phyloP scores from a whole-genome alignment of 768 basidiomycete species.

The Panaeolus papilionaceus region DNA sequence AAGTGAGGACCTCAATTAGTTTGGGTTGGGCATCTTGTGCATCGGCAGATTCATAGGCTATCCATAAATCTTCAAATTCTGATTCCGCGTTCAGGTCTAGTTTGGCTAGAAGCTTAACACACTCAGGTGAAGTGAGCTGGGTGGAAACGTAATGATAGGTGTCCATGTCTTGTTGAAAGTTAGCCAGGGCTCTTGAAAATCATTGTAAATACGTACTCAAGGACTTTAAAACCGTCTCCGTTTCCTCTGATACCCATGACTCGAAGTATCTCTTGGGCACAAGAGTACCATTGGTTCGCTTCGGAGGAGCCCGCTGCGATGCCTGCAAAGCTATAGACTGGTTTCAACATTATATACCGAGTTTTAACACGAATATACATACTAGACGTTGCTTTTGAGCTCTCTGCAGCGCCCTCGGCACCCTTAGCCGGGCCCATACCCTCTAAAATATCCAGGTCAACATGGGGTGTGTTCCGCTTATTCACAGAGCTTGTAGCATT shows the following conservation, averaged over 20 bases:
- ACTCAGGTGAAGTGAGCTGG: slow-evolving; percentile 21
- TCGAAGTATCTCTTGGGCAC: slow-evolving; percentile 24
- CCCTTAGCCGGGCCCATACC: slow-evolving; percentile 15
- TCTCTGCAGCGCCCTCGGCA: slow-evolving; percentile 10
- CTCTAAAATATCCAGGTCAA: slow-evolving; percentile 27
- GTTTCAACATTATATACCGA: not conserved
- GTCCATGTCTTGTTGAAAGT: slow-evolving; percentile 21
- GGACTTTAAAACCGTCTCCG: slow-evolving; percentile 15
- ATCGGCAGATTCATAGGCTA: slow-evolving; percentile 28
- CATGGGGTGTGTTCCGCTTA: slow-evolving; percentile 23
- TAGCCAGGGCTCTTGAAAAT: not conserved
- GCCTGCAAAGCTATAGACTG: not conserved
- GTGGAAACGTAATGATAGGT: slow-evolving; percentile 28
- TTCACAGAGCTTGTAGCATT: slow-evolving; percentile 23
- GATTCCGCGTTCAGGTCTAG: slow-evolving; percentile 22
- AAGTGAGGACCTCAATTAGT: slow-evolving; percentile 28
- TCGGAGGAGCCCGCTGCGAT: slow-evolving; percentile 8
- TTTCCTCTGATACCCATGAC: slow-evolving; percentile 25
- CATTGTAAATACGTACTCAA: slow-evolving; percentile 18
- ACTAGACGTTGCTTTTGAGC: not conserved
- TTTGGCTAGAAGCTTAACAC: slow-evolving; percentile 12
- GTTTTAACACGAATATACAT: not conserved
- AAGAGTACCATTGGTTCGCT: not conserved
- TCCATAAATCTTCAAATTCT: slow-evolving; percentile 32
- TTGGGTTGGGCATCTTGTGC: slow-evolving; percentile 25